Evolutionary conservation across 148 eudicot species (phyloP).

Genomic region (Cornus suecica): DNA sequence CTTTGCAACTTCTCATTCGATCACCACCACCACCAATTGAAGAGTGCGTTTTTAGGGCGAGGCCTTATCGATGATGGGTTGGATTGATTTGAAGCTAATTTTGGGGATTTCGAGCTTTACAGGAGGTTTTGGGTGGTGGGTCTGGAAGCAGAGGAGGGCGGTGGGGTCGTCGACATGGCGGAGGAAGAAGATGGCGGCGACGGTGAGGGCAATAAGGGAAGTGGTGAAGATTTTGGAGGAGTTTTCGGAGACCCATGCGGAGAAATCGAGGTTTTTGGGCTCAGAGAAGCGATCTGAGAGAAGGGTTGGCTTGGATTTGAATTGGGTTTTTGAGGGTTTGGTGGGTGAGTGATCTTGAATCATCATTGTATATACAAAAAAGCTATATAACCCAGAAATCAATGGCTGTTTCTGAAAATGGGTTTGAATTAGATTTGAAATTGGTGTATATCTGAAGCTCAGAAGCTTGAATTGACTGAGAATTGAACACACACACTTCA

Average conservation of each 20-base stretch:
- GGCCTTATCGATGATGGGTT: conserved; percentile 20
- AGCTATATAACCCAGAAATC: not conserved
- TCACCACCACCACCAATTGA: too few species aligned
- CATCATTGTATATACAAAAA: conserved; percentile 12
- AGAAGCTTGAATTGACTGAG: not conserved
- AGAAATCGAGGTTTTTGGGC: too few species aligned
- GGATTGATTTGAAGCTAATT: conserved; percentile 24
- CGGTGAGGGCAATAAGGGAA: conserved; percentile 19
- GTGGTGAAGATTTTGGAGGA: too few species aligned
- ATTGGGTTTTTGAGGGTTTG: conserved; percentile 9
- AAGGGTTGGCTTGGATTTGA: conserved; percentile 8
- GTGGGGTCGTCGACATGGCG: too few species aligned
- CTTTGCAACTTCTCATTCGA: too few species aligned
- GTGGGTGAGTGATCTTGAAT: too few species aligned
- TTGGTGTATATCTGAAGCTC: not conserved
- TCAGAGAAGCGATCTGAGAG: conserved; percentile 18
- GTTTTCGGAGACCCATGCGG: too few species aligned
- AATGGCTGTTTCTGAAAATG: not conserved
- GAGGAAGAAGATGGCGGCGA: conserved; percentile 33
- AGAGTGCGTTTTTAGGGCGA: too few species aligned
- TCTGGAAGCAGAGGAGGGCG: conserved; percentile 25
- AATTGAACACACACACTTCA: not conserved
- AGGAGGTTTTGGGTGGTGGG: conserved; percentile 5
- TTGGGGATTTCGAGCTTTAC: conserved; percentile 19
- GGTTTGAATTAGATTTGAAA: too few species aligned